Conservation (phyloP, 805 yeast genomes). For the Cyberlindnera euphorbiae region DNA sequence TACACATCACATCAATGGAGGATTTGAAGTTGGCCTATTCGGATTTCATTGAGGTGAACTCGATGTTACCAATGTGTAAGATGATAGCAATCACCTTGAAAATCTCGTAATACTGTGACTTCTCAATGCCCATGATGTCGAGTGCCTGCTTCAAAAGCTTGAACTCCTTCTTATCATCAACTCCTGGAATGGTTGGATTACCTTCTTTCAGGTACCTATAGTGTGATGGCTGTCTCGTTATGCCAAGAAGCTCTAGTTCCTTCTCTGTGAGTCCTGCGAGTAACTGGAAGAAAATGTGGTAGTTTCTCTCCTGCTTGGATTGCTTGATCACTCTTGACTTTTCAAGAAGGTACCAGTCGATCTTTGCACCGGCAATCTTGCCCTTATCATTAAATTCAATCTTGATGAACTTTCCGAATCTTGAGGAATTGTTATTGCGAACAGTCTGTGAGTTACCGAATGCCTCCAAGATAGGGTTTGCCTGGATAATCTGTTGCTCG, state of each 20-base stretch:
- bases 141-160: slow-evolving; percentile 60
- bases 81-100: slow-evolving; percentile 69
- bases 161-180: slow-evolving; percentile 73
- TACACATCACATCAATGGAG: slow-evolving; percentile 47
- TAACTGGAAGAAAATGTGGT: slow-evolving; percentile 89
- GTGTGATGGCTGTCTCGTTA: slow-evolving; percentile 32
- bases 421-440: slow-evolving; percentile 87
- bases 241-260: slow-evolving; percentile 42
- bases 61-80: slow-evolving; percentile 81
- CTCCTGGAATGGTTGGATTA: slow-evolving; percentile 56
- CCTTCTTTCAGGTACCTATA: slow-evolving; percentile 59
- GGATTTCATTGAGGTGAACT: slow-evolving; percentile 57
- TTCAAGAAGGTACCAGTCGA: slow-evolving; percentile 91
- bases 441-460: slow-evolving; percentile 97
- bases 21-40: slow-evolving; percentile 71
- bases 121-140: slow-evolving; percentile 63
- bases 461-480: slow-evolving; percentile 92
- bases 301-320: slow-evolving; percentile 74
- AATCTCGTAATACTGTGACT: slow-evolving; percentile 50
- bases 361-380: slow-evolving; percentile 79
- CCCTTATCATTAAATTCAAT: slow-evolving; percentile 66
- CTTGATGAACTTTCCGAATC: slow-evolving; percentile 94
- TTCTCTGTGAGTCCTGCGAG: slow-evolving; percentile 57
- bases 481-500: slow-evolving; percentile 83
- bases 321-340: slow-evolving; percentile 88